Conservation (phyloP, 164 flowering plant genomes). For the Echeveria elegans region DNA sequence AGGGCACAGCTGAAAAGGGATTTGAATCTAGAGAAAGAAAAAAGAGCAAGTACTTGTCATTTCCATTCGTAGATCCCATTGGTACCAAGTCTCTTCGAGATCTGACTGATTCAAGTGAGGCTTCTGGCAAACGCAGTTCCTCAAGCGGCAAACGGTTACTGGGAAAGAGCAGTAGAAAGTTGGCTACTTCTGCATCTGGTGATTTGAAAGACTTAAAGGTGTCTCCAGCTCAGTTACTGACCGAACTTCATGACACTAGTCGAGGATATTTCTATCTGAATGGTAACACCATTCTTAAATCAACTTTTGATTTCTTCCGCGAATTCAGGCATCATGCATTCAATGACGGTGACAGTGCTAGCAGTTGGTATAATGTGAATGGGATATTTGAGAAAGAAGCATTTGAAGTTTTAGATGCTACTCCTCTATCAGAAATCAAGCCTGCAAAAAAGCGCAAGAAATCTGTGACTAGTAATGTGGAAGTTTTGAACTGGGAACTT, state of each 20-base stretch:
- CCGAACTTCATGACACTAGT: constrained; percentile 37
- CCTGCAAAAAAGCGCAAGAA: not conserved
- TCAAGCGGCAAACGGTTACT: constrained; percentile 25
- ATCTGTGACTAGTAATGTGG: constrained; percentile 3
- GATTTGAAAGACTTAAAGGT: constrained; percentile 19
- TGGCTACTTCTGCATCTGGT: not conserved
- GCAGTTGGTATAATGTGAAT: not conserved
- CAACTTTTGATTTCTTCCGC: constrained; percentile 30
- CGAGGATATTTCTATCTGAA: constrained; percentile 31
- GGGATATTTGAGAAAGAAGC: not conserved
- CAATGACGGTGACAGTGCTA: constrained; percentile 23
- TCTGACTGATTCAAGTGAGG: constrained; percentile 16
- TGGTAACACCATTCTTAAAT: constrained; percentile 23
- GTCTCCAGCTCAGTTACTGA: constrained; percentile 35
- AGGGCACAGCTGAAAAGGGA: constrained; percentile 19
- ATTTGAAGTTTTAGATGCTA: not conserved
- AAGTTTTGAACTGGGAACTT: constrained; percentile 8
- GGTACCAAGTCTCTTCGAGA: constrained; percentile 14
- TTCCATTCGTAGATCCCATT: constrained; percentile 38
- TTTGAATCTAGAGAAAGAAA: constrained; percentile 48
- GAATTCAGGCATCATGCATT: constrained; percentile 40
- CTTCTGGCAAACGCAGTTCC: constrained; percentile 16
- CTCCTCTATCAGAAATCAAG: constrained; percentile 3
- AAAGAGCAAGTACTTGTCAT: constrained; percentile 83
- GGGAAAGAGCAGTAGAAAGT: constrained; percentile 20